phyloP scores from a whole-genome alignment of 2,329 filamentous ascomycete species.

The Domatiomyces catenatus region DNA sequence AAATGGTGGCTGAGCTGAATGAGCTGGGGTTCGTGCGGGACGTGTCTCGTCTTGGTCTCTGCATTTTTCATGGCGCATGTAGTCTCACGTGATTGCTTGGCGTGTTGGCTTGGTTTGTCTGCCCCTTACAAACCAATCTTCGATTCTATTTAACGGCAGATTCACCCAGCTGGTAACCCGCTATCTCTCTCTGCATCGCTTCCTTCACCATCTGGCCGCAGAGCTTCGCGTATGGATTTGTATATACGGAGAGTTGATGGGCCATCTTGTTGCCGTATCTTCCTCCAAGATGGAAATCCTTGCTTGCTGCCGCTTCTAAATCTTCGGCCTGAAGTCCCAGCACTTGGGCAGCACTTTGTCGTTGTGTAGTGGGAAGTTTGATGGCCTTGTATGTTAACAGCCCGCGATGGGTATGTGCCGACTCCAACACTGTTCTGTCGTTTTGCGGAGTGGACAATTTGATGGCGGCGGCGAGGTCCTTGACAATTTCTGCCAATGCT shows the following conservation, averaged over 20 bases:
- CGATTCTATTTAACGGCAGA: neutral
- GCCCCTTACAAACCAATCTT: neutral
- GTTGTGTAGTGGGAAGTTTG: conserved; percentile 17
- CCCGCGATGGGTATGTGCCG: conserved; percentile 40
- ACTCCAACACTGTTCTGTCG: conserved; percentile 36
- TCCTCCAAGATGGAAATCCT: conserved; percentile 39
- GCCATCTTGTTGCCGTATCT: conserved; percentile 42
- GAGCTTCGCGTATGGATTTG: conserved; percentile 48
- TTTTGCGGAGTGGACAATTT: conserved; percentile 27
- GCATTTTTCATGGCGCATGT: too few relatives aligned
- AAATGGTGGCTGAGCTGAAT: too few relatives aligned
- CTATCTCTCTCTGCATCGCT: conserved; percentile 41
- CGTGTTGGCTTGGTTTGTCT: neutral
- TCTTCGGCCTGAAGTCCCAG: conserved; percentile 21
- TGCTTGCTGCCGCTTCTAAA: conserved; percentile 41
- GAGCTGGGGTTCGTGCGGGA: too few relatives aligned
- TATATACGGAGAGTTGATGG: conserved; percentile 42
- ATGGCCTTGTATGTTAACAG: conserved; percentile 25
- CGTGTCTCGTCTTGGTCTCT: too few relatives aligned
- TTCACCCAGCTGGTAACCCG: conserved; percentile 12
- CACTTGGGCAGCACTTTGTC: conserved; percentile 18
- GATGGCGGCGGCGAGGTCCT: conserved; percentile 32
- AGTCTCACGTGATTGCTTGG: too few relatives aligned
- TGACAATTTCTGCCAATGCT: conserved; percentile 17
- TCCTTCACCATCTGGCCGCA: conserved; percentile 47